Evolutionary conservation across 116 monocot genomes (phyloP), one percentile per base, ranked within the genome.

Genomic region (Cymodocea nodosa): DNA sequence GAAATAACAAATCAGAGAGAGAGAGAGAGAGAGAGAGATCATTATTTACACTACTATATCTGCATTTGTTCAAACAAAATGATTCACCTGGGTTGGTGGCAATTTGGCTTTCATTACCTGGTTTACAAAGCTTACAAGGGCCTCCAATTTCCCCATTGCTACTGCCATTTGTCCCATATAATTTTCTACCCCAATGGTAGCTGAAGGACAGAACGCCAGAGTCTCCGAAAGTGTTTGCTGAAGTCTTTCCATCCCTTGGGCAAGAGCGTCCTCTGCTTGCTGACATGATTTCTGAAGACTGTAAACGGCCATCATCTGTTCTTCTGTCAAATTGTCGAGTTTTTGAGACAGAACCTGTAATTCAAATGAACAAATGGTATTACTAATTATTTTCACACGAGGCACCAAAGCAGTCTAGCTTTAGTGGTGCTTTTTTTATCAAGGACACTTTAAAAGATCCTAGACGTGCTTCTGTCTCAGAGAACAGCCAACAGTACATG

Each of bases 261-360:
- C 77, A 64, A 89, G 84, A 51, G 87, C 90, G 72, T 90, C 87
- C 74, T 95, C 95, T 16, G 82, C 87, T 77, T 87, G 83, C 65
- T 77, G 76, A 51, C 75, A 94, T 18, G 76, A 83, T 63, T 82
- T 76, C 62, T 83, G 87, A 34, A 94, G 85, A 57, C 60, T 85
- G 63, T n/a, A 68, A n/a, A 87, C 79, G 51, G 69, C 63, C 34
- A 63, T 25, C 6, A 68, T 16, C 68, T 90, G 94, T 49, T 85
- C 77, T 52, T 87, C 90, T 1, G 84, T 86, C 73, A 89, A 72
- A 62, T 85, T 81, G 9, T 90, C 90, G 12, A 94, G 76, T 51
- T 90, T 84, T 25, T 84, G 85, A 2, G 59, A 61, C n/a, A 85
- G 77, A 62, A 90, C 74, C 94, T 94, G 56, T 4, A 73, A 59